These are phyloP conservation scores for Forsythia viridissima DNA, from an alignment of 257 asterid species.

Conservation along the genomic window DNA sequence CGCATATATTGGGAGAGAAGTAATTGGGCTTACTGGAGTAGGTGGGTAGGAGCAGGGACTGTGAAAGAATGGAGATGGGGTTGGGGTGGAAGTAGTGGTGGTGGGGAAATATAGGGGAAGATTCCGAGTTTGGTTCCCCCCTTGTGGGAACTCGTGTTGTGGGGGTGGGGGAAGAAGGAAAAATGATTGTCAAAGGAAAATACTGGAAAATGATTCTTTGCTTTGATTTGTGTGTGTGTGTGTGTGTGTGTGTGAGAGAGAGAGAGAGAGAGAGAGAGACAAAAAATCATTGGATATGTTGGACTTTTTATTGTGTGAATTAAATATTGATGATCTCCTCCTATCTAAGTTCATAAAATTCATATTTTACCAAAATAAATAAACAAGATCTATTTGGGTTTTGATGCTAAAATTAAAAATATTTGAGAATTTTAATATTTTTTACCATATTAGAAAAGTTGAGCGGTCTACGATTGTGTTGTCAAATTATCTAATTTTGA, in stretches of 20 bases:
- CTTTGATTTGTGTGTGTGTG: conserved; percentile 2
- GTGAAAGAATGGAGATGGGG: background rate
- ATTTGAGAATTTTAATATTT: too few relatives aligned
- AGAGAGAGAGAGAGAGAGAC: too few relatives aligned
- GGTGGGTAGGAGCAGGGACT: conserved; percentile 6
- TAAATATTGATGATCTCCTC: conserved; percentile 18
- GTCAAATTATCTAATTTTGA: too few relatives aligned
- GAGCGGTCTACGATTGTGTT: too few relatives aligned
- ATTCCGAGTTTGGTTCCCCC: conserved; percentile 43
- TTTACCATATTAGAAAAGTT: too few relatives aligned
- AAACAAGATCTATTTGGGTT: too few relatives aligned
- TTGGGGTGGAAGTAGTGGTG: background rate
- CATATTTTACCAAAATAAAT: background rate
- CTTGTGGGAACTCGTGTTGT: conserved; percentile 36
- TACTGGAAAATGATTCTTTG: conserved; percentile 25
- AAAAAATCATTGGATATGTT: conserved; percentile 26
- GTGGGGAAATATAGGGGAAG: conserved; percentile 29
- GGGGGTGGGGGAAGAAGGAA: conserved; percentile 42
- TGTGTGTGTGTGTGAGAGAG: too few relatives aligned
- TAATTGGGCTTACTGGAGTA: conserved; percentile 20
- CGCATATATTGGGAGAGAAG: background rate
- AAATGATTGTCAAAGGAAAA: conserved; percentile 30
- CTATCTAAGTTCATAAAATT: background rate
- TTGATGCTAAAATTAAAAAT: too few relatives aligned
- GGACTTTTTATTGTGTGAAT: conserved; percentile 23